These are phyloP conservation scores for Paramarasmius palmivorus DNA, from an alignment of 1,284 basidiomycete genomes.

Conservation along the genomic window DNA sequence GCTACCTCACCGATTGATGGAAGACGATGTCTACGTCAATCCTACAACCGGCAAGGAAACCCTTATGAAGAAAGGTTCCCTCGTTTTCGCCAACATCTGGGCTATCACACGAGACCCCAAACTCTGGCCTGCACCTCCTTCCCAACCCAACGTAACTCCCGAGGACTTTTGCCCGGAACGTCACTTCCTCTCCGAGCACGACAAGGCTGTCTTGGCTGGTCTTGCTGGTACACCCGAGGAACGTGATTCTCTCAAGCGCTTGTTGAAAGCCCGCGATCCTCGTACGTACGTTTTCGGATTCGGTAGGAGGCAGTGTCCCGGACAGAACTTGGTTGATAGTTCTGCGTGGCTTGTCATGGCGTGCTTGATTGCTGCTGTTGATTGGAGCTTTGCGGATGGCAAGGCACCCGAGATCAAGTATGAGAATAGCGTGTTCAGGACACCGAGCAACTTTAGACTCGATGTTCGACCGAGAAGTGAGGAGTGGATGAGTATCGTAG, in stretches of 20 bases:
- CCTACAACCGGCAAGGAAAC: conserved; percentile 7
- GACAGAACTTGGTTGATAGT: conserved; percentile 13
- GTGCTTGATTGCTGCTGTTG: conserved; percentile 8
- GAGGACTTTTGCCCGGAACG: conserved; percentile 15
- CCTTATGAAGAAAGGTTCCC: conserved; percentile 13
- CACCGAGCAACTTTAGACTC: conserved; percentile 11
- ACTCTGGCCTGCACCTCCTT: conserved; percentile 6
- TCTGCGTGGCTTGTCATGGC: conserved; percentile 10
- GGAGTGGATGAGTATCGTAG: neutral
- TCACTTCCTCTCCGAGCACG: conserved; percentile 10
- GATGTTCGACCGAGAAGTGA: conserved; percentile 15
- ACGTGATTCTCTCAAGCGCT: neutral
- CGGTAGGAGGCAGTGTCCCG: conserved; percentile 14
- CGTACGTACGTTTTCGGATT: conserved; percentile 15
- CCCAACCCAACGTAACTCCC: conserved; percentile 3
- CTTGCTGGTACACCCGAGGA: neutral
- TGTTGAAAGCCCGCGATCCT: conserved; percentile 12
- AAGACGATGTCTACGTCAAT: conserved; percentile 43
- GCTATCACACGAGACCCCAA: conserved; percentile 9
- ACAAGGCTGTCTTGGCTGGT: conserved; percentile 5
- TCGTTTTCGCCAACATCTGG: conserved; percentile 16
- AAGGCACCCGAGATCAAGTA: conserved; percentile 8
- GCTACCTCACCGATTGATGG: conserved; percentile 50
- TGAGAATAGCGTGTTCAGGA: conserved; percentile 12
- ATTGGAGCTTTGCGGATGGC: conserved; percentile 8